Evolutionary conservation across 1,284 basidiomycete species (phyloP).

Genomic region (Rhizoctonia solani): DNA sequence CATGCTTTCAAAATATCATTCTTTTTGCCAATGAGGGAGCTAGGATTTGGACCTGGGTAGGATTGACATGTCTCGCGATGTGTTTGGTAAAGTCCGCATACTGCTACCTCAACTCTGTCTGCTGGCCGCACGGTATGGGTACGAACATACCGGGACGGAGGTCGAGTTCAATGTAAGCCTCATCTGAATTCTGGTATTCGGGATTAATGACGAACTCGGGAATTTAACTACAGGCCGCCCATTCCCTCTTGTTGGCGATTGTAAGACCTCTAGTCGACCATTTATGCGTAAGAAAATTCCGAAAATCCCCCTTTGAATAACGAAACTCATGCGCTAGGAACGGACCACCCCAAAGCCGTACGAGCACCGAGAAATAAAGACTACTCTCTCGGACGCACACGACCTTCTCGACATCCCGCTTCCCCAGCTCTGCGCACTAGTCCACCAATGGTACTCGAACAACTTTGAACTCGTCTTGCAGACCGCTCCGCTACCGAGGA

Average conservation of each 20-base stretch:
- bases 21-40: neutral
- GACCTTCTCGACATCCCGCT: conserved; percentile 21
- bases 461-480: conserved; percentile 21
- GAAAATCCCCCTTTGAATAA: too few relatives aligned
- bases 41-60: conserved; percentile 2
- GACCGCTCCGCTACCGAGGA: conserved; percentile 10
- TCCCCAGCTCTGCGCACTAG: neutral
- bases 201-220: neutral
- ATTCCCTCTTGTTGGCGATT: conserved; percentile 8
- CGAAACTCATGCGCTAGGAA: neutral
- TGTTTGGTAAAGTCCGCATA: conserved; percentile 17
- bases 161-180: conserved; percentile 14
- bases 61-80: conserved; percentile 18
- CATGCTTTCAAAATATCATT: neutral
- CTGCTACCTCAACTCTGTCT: conserved; percentile 1
- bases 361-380: conserved; percentile 10
- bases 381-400: conserved; percentile 1
- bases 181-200: neutral
- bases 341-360: too few relatives aligned
- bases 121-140: conserved; percentile 1
- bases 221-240: neutral
- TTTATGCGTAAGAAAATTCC: neutral
- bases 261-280: conserved; percentile 15
- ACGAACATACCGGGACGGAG: neutral
- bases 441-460: conserved; percentile 16